Percentiles rank a stretch among this genome's conserved stretches.
phyloP scores from a whole-genome alignment of 2,329 filamentous ascomycete genomes.

The Fusarium sulawesiense region DNA sequence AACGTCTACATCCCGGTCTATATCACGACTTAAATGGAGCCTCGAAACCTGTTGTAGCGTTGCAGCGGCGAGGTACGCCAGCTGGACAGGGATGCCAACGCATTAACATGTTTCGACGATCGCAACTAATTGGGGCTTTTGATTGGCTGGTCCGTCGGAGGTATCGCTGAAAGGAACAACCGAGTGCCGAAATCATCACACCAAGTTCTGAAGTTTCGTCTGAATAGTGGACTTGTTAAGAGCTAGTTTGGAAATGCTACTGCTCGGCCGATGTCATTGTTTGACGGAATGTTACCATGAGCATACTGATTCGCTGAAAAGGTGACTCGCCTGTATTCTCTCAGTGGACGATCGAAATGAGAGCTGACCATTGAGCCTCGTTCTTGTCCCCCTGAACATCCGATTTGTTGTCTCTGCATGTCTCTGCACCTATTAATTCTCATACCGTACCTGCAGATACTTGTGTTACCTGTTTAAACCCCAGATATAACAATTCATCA shows the following conservation, averaged over 20 bases:
- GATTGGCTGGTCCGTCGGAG: slow-evolving; percentile 27
- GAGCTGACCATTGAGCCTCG: background rate
- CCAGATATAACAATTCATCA: background rate
- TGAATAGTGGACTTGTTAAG: background rate
- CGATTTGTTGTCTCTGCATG: background rate
- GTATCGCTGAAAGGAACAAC: slow-evolving; percentile 21
- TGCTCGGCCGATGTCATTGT: slow-evolving; percentile 26
- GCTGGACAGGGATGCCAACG: slow-evolving; percentile 31
- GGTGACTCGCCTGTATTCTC: background rate
- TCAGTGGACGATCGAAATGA: background rate
- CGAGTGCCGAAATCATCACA: slow-evolving; percentile 18
- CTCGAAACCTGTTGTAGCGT: slow-evolving; percentile 37
- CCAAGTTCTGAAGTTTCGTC: background rate
- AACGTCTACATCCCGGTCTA: slow-evolving; percentile 25
- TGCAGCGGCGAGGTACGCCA: slow-evolving; percentile 30
- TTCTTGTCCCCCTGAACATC: background rate
- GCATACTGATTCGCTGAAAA: background rate
- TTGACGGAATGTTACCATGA: background rate
- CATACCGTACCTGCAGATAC: background rate
- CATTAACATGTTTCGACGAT: slow-evolving; percentile 28
- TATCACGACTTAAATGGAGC: slow-evolving; percentile 12
- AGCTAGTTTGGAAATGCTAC: background rate
- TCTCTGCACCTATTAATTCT: background rate
- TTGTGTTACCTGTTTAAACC: background rate
- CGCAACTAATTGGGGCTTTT: background rate